phyloP scores from a whole-genome alignment of 2,329 filamentous ascomycete genomes.

The Fusarium dlaminii region DNA sequence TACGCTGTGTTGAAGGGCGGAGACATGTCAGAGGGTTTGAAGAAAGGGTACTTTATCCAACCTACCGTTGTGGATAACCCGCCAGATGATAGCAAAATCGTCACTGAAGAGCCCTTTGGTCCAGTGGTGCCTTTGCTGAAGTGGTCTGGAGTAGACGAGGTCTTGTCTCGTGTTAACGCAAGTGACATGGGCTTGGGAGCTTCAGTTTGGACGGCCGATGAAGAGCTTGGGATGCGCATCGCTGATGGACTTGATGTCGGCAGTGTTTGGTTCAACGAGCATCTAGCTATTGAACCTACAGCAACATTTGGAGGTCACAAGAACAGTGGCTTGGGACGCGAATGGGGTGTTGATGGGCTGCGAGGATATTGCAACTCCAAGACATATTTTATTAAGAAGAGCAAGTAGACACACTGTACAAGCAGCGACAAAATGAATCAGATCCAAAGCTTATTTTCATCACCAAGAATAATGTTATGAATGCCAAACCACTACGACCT shows the following conservation, averaged over 20 bases:
- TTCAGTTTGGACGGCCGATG: constrained; percentile 10
- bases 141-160: constrained; percentile 5
- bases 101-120: constrained; percentile 16
- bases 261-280: constrained; percentile 15
- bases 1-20: not conserved
- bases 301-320: constrained; percentile 22
- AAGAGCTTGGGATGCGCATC: not conserved
- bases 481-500: not conserved
- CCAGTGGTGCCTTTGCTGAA: constrained; percentile 12
- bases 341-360: constrained; percentile 15
- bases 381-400: not conserved
- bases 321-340: constrained; percentile 6
- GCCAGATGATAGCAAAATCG: constrained; percentile 4
- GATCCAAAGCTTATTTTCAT: too few species aligned
- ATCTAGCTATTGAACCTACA: not conserved
- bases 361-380: constrained; percentile 14
- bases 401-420: not conserved
- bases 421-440: not conserved
- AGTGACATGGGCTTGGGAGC: constrained; percentile 16
- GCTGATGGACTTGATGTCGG: constrained; percentile 6
- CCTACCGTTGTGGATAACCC: constrained; percentile 13
- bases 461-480: too few species aligned
- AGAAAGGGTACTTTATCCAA: not conserved
- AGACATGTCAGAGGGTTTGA: not conserved
- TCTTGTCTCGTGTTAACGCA: constrained; percentile 9